Evolutionary conservation across 345 rosid species (phyloP).

Genomic region (Crucihimalaya himalaica): DNA sequence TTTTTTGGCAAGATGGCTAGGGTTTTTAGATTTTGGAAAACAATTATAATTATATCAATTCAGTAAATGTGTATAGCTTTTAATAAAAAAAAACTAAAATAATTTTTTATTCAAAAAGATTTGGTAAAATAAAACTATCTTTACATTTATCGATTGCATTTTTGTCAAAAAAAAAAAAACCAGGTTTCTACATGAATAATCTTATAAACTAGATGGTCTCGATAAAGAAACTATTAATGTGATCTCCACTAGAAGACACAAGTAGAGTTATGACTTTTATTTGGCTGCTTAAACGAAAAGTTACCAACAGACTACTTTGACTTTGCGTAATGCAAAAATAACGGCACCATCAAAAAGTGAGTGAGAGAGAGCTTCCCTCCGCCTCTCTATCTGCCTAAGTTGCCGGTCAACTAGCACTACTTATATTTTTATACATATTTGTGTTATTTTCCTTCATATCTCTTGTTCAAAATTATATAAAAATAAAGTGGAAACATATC

Average conservation of each 20-base stretch:
- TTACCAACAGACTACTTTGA: conserved; percentile 12
- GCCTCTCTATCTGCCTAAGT: conserved; percentile 28
- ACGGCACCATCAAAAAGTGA: conserved; percentile 25
- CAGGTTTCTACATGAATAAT: no score
- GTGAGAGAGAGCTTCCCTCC: not conserved
- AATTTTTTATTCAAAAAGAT: no score
- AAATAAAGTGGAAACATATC: not conserved
- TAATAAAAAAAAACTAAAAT: no score
- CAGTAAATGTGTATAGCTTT: no score
- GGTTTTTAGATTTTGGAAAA: no score
- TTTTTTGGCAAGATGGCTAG: no score
- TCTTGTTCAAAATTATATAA: not conserved
- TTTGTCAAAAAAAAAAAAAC: no score
- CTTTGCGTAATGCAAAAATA: conserved; percentile 37
- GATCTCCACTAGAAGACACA: not conserved
- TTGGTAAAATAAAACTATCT: no score
- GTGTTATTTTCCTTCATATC: not conserved
- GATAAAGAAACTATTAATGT: no score
- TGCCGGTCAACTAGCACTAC: conserved; percentile 19
- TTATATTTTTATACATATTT: not conserved
- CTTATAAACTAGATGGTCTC: no score
- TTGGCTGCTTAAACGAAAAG: conserved; percentile 17
- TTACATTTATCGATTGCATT: no score
- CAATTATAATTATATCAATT: no score
- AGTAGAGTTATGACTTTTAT: not conserved